A percentile compares a stretch with the other conserved stretches of the same genome.
These are phyloP conservation scores for Geotrichum cucujoidarum DNA, from an alignment of 1,139 yeast genomes.

Conservation along the genomic window DNA sequence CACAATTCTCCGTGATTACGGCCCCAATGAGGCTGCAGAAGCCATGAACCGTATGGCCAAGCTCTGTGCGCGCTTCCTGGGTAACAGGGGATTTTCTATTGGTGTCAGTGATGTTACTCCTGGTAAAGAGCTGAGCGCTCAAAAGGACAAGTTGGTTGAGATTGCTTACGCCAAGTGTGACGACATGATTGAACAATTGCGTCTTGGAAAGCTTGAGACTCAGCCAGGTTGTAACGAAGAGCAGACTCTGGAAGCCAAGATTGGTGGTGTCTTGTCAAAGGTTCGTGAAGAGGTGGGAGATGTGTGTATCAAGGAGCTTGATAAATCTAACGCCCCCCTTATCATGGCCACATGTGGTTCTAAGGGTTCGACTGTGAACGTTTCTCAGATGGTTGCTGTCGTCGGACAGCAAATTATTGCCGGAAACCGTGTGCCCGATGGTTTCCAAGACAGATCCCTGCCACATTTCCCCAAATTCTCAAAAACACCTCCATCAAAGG, in stretches of 20 bases:
- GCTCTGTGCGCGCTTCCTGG: conserved; percentile 88
- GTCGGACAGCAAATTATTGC: conserved; percentile 99
- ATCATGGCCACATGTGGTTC: conserved; percentile 99
- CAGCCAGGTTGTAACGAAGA: conserved; percentile 99
- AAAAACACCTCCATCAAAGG: conserved; percentile 96
- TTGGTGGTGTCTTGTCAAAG: conserved; percentile 91
- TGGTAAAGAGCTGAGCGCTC: conserved; percentile 65
- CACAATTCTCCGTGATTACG: conserved; percentile 89
- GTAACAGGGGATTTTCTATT: conserved; percentile 93
- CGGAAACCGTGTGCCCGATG: conserved; percentile 99
- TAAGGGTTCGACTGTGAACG: conserved; percentile 95
- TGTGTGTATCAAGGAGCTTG: conserved; percentile 88
- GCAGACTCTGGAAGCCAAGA: conserved; percentile 94
- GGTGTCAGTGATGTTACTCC: conserved; percentile 98
- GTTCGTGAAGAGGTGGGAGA: conserved; percentile 99
- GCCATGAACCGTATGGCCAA: conserved; percentile 99
- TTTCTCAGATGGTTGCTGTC: conserved; percentile 99
- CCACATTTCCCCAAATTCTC: conserved; percentile 97
- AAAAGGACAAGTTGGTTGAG: conserved; percentile 87
- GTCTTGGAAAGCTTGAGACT: conserved; percentile 86
- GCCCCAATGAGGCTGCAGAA: conserved; percentile 88
- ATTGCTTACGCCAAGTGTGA: conserved; percentile 89
- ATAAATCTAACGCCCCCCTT: conserved; percentile 87
- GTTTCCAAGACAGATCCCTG: conserved; percentile 95
- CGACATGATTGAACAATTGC: conserved; percentile 73